These are phyloP conservation scores for Metarhizium guizhouense DNA, from an alignment of 2,329 filamentous ascomycete species.

Conservation along the genomic window DNA sequence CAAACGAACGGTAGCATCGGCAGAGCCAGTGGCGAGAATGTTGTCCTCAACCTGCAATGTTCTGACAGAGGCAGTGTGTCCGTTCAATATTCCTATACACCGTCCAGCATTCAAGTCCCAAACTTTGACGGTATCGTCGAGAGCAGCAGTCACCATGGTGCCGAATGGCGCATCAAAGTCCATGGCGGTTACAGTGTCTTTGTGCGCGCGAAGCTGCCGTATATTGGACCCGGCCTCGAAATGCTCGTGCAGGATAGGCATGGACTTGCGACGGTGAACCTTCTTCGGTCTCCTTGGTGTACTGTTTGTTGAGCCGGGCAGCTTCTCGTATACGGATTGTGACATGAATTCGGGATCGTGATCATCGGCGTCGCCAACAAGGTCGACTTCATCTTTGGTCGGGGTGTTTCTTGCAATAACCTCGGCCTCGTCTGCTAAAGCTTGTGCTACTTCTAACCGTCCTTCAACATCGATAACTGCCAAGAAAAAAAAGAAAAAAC, in stretches of 20 bases:
- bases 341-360: conserved; percentile 72
- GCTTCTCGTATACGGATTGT: conserved; percentile 91
- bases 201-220: conserved; percentile 80
- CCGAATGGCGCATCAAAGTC: conserved; percentile 98
- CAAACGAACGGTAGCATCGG: conserved; percentile 86
- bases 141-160: conserved; percentile 80
- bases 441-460: conserved; percentile 52
- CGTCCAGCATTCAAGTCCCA: conserved; percentile 94
- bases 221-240: conserved; percentile 85
- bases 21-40: conserved; percentile 85
- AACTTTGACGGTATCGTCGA: conserved; percentile 89
- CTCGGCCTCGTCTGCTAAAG: conserved; percentile 49
- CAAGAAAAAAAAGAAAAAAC: neutral
- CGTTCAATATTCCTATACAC: conserved; percentile 85
- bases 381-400: conserved; percentile 44
- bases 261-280: conserved; percentile 65
- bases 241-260: conserved; percentile 93
- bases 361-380: conserved; percentile 41
- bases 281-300: conserved; percentile 41
- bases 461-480: conserved; percentile 54
- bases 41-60: conserved; percentile 93
- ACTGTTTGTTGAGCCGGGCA: conserved; percentile 50
- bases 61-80: conserved; percentile 88
- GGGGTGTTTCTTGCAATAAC: conserved; percentile 43
- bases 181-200: conserved; percentile 77